Evolutionary conservation across 106 monocot genomes (phyloP), one percentile per base, ranked within the genome.

Genomic region (Triglochin maritima): DNA sequence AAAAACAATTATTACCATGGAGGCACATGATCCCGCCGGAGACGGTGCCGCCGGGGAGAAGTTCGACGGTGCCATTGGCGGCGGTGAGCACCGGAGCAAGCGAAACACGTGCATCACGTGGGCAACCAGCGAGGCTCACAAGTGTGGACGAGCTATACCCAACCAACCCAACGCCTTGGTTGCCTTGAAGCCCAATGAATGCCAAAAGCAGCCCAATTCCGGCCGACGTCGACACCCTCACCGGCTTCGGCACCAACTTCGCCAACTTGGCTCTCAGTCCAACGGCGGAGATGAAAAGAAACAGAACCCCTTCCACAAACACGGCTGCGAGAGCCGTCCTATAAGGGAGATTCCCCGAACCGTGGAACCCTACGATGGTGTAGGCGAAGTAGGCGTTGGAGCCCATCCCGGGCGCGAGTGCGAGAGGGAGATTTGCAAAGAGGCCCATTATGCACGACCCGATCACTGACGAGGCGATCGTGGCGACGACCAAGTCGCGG

Each of bases 321-420:
- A 86, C 77, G 29, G 83, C 80, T 2, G 83, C 71, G 45, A 80
- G 80, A 49, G 86, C 85, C 14, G 65, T 82, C n/a, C 72, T 10
- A 72, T 82, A 81, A 9, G 73, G 49, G 59, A 85, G 72, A 42
- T 61, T 72, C n/a, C 82, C 85, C 17, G 81, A 76, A 55, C 85
- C 85, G 62, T 85, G 85, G 70, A 79, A 81, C 12, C 85, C 85
- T 29, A 85, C 85, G 60, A 79, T 79, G 56, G 78, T 71, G 76
- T 85, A 86, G 54, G 86, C 83, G 62, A 86, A 86, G 73, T 86
- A 86, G 17, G 85, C 85, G 67, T 86, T 86, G 43, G 76, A 74
- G 29, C 85, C 85, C 85, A 86, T 86, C 12, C 83, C 83, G 12
- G 86, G 86, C 14, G 84, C 83, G 60, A 81, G 78, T n/a, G 78